Evolutionary conservation across 2,329 filamentous ascomycete genomes (phyloP), one percentile per base, ranked within the genome.

Genomic region (Cytospora paraplurivora): DNA sequence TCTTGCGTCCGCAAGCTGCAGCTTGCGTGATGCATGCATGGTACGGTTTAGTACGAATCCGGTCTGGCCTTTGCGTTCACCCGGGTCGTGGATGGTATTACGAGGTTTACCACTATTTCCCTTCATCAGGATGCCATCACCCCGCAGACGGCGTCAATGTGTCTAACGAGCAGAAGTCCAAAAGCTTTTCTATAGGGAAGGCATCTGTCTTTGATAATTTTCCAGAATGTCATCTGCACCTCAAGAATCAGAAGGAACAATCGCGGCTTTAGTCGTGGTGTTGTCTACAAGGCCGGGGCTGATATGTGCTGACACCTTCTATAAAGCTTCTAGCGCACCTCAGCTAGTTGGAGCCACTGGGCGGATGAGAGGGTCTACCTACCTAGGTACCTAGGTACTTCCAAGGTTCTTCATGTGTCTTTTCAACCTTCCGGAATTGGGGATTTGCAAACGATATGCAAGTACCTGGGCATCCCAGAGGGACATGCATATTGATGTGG

Each of bases 301-400:
- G 44, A 21, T n/a, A 47, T 35, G 32, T 52, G 27, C 27, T 27
- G 41, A 41, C 32, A 59, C 34, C 51, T 60, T 63, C 62, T 52
- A 60, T 57, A 64, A 56, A 41, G 17, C 44, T 52, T 61, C 56
- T 60, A 60, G 62, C 50, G 56, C 41, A 12, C n/a, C 44, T 21
- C n/a, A 11, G 13, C 17, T 17, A 7, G 12, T n/a, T 1, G 38
- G 17, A 11, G 11, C 34, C 38, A n/a, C n/a, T n/a, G n/a, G n/a
- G n/a, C n/a, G n/a, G n/a, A n/a, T n/a, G n/a, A n/a, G n/a, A n/a
- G n/a, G n/a, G n/a, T n/a, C n/a, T n/a, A n/a, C n/a, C n/a, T n/a
- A n/a, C n/a, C n/a, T n/a, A n/a, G n/a, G n/a, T n/a, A n/a, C n/a
- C n/a, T n/a, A n/a, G n/a, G n/a, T n/a, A n/a, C n/a, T n/a, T n/a